These are phyloP conservation scores for Daldinia sp. DNA, from an alignment of 2,329 filamentous ascomycete species.

Conservation along the genomic window DNA sequence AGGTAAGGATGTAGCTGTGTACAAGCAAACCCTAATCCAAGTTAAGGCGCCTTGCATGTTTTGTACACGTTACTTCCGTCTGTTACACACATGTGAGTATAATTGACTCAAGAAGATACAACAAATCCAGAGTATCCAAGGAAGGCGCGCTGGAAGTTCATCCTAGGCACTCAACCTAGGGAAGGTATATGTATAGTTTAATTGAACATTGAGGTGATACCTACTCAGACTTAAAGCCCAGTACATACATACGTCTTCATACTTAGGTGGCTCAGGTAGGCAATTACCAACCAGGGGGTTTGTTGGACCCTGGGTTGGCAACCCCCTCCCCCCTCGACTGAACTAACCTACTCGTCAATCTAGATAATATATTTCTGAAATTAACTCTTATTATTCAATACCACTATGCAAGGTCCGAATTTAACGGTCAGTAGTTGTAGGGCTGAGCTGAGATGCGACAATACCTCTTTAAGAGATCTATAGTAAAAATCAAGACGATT, in stretches of 20 bases:
- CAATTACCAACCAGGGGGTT: neutral
- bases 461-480: slow-evolving; percentile 1
- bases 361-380: slow-evolving; percentile 35
- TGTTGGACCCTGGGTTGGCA: slow-evolving; percentile 17
- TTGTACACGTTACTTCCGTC: slow-evolving; percentile 15
- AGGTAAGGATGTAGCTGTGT: neutral
- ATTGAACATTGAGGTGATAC: slow-evolving; percentile 15
- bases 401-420: slow-evolving; percentile 32
- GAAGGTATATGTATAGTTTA: slow-evolving; percentile 15
- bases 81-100: slow-evolving; percentile 21
- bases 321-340: neutral
- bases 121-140: neutral
- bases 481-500: neutral
- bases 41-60: slow-evolving; percentile 11
- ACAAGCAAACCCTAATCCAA: neutral
- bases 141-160: neutral
- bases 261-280: too few species aligned
- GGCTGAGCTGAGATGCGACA: slow-evolving; percentile 38
- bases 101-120: slow-evolving; percentile 8
- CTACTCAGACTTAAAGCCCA: slow-evolving; percentile 2
- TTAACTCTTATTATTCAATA: slow-evolving; percentile 33
- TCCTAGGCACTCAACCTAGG: too few species aligned
- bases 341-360: slow-evolving; percentile 29
- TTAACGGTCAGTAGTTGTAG: slow-evolving; percentile 29
- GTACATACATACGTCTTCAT: neutral